phyloP scores from a whole-genome alignment of 805 yeast genomes.

The Wickerhamomyces rabaulensis region DNA sequence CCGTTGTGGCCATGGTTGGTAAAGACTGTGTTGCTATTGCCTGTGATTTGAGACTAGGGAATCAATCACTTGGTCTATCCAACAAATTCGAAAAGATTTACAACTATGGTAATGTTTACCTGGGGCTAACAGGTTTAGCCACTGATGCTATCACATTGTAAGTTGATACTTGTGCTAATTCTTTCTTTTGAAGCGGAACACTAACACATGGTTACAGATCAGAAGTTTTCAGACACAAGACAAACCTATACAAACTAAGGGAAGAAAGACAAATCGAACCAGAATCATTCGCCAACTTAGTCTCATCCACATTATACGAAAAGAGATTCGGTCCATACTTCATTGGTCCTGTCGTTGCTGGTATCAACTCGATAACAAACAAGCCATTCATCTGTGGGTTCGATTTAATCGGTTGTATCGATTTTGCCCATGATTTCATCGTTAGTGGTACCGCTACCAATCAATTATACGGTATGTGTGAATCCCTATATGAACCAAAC shows the following conservation, averaged over 20 bases:
- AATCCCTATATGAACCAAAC: conserved; percentile 88
- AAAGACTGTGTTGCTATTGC: conserved; percentile 98
- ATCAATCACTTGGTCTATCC: conserved; percentile 87
- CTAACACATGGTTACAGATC: conserved; percentile 22
- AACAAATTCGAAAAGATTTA: conserved; percentile 92
- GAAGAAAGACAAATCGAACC: conserved; percentile 95
- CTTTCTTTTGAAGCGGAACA: background rate
- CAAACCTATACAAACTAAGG: conserved; percentile 81
- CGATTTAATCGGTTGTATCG: conserved; percentile 95
- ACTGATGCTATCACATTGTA: conserved; percentile 76
- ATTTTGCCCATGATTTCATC: conserved; percentile 88
- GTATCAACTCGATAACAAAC: conserved; percentile 74
- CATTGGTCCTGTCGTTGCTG: conserved; percentile 95
- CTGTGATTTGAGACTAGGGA: conserved; percentile 88
- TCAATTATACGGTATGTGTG: conserved; percentile 98
- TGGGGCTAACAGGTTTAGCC: conserved; percentile 94
- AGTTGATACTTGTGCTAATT: background rate
- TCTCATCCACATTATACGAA: conserved; percentile 84
- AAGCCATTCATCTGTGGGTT: conserved; percentile 93
- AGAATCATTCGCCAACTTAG: conserved; percentile 85
- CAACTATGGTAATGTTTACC: conserved; percentile 75
- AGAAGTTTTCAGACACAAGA: conserved; percentile 77
- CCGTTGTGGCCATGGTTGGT: conserved; percentile 98
- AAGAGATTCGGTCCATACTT: conserved; percentile 95
- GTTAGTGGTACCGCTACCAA: conserved; percentile 97